Evolutionary conservation across 2,329 filamentous ascomycete genomes (phyloP).

Genomic region (Thelonectria olida): DNA sequence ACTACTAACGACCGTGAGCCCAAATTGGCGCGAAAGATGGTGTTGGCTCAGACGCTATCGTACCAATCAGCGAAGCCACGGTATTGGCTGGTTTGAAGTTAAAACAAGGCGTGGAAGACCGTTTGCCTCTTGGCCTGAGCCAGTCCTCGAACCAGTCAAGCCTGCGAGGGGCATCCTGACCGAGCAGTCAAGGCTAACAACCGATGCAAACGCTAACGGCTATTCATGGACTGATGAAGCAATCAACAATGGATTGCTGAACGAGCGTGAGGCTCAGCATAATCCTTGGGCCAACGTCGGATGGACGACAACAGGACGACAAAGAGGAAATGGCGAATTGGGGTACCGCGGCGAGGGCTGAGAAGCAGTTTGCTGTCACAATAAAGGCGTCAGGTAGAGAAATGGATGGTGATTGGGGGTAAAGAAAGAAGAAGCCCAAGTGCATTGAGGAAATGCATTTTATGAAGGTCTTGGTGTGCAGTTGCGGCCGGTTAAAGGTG

Average conservation of each 20-base stretch:
- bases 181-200: constrained; percentile 27
- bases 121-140: constrained; percentile 14
- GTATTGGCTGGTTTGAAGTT: constrained; percentile 41
- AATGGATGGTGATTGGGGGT: no score
- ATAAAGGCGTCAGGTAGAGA: no score
- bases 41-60: constrained; percentile 39
- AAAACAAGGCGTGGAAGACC: constrained; percentile 33
- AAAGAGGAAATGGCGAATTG: background rate
- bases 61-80: constrained; percentile 45
- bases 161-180: constrained; percentile 4
- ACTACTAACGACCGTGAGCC: constrained; percentile 14
- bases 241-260: constrained; percentile 24
- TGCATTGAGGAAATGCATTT: no score
- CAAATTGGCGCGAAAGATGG: constrained; percentile 34
- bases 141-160: constrained; percentile 20
- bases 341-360: no score
- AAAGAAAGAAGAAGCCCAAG: no score
- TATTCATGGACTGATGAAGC: constrained; percentile 18
- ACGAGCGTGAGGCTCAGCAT: background rate
- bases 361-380: no score
- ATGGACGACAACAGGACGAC: background rate
- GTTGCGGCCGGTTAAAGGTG: no score
- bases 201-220: constrained; percentile 27
- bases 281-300: no score
- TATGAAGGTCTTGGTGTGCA: no score